Evolutionary conservation across 2,329 filamentous ascomycete species (phyloP).

Genomic region (Aspergillus pseudoglaucus): DNA sequence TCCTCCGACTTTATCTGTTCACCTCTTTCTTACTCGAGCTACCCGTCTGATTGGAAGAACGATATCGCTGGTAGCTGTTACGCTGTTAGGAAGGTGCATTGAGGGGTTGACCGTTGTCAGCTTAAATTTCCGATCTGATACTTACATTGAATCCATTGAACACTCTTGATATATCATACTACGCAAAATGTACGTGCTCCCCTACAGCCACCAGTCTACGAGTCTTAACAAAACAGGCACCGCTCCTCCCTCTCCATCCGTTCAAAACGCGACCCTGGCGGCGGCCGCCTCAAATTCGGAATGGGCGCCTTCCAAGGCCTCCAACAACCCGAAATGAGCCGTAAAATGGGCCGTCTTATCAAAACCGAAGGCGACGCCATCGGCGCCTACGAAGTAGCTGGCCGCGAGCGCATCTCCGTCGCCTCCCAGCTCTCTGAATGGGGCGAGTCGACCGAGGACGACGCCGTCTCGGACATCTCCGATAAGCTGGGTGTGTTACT

Average conservation of each 20-base stretch:
- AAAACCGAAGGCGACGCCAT: constrained; percentile 92
- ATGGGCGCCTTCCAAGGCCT: constrained; percentile 80
- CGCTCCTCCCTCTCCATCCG: constrained; percentile 29
- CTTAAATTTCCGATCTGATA: no score
- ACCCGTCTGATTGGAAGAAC: no score
- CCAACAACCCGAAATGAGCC: constrained; percentile 80
- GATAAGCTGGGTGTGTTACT: constrained; percentile 94
- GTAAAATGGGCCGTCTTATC: constrained; percentile 83
- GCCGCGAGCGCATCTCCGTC: constrained; percentile 74
- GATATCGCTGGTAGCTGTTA: no score
- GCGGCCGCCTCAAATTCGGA: constrained; percentile 62
- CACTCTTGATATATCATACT: no score
- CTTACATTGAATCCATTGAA: no score
- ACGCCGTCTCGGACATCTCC: constrained; percentile 78
- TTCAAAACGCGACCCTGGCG: constrained; percentile 23
- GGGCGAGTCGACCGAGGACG: constrained; percentile 87
- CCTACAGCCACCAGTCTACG: no score
- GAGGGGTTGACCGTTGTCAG: no score
- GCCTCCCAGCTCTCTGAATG: constrained; percentile 91
- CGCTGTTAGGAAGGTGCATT: no score
- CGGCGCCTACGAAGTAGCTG: constrained; percentile 73
- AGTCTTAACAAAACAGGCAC: constrained; percentile 7
- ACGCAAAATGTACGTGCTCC: no score
- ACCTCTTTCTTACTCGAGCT: no score
- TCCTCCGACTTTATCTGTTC: no score